These are phyloP conservation scores for Penicillium cataractarum DNA, from an alignment of 495 filamentous ascomycete species.

Conservation along the genomic window DNA sequence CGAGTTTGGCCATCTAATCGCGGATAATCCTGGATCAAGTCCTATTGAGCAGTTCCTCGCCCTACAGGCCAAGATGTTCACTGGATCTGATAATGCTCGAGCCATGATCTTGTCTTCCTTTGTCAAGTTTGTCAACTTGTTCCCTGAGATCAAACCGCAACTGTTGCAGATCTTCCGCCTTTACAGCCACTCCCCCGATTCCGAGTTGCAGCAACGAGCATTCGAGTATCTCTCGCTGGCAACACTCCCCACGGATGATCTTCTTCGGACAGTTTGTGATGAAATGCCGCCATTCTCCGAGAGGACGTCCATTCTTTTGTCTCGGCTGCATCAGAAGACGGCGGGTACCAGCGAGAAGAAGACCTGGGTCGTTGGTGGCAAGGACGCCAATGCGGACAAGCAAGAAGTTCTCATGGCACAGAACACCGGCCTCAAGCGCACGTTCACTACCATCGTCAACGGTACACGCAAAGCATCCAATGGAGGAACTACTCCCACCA, in stretches of 20 bases:
- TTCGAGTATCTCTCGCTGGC: constrained; percentile 94
- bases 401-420: constrained; percentile 82
- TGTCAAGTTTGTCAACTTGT: constrained; percentile 97
- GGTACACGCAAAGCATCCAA: constrained; percentile 57
- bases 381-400: constrained; percentile 83
- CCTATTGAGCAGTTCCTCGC: constrained; percentile 98
- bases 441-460: constrained; percentile 66
- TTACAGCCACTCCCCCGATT: constrained; percentile 94
- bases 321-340: constrained; percentile 90
- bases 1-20: constrained; percentile 96
- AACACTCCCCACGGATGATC: constrained; percentile 83
- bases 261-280: constrained; percentile 94
- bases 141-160: constrained; percentile 98
- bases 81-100: constrained; percentile 83
- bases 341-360: constrained; percentile 88
- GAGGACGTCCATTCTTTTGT: constrained; percentile 86
- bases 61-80: constrained; percentile 85
- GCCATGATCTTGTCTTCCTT: constrained; percentile 95
- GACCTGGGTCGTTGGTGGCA: constrained; percentile 94
- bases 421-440: constrained; percentile 80
- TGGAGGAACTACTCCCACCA: constrained; percentile 40
- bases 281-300: constrained; percentile 99
- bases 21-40: constrained; percentile 89
- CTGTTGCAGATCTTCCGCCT: constrained; percentile 85
- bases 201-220: constrained; percentile 93